These are phyloP conservation scores for Schizopora paradoxa DNA, from an alignment of 1,284 basidiomycete species.

Conservation along the genomic window DNA sequence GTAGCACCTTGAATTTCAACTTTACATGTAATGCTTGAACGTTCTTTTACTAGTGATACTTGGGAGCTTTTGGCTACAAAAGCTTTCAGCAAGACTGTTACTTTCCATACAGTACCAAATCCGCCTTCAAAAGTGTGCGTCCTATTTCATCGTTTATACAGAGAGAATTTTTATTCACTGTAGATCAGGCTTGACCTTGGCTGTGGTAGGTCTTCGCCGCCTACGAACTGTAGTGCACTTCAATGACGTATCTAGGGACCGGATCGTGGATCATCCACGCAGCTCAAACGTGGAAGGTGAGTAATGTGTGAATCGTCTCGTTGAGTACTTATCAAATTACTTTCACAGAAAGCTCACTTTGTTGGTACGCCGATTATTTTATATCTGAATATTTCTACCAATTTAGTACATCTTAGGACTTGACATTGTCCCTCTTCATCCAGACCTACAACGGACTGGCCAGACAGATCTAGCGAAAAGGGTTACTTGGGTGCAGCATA, in stretches of 20 bases:
- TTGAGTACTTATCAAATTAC: background rate
- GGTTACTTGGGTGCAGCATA: slow-evolving; percentile 63
- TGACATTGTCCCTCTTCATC: slow-evolving; percentile 63
- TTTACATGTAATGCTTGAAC: slow-evolving; percentile 18
- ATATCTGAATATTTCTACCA: too few relatives aligned
- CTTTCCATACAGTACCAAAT: slow-evolving; percentile 56
- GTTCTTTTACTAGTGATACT: slow-evolving; percentile 44
- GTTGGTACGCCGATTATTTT: slow-evolving; percentile 40
- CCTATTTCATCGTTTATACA: slow-evolving; percentile 11
- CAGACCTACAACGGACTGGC: slow-evolving; percentile 51
- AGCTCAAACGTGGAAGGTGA: slow-evolving; percentile 55
- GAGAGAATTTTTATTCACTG: slow-evolving; percentile 29
- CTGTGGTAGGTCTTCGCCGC: slow-evolving; percentile 45
- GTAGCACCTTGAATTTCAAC: slow-evolving; percentile 25
- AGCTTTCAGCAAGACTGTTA: slow-evolving; percentile 48
- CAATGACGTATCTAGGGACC: slow-evolving; percentile 36
- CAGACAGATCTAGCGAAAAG: slow-evolving; percentile 49
- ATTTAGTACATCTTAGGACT: slow-evolving; percentile 39
- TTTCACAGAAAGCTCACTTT: slow-evolving; percentile 43
- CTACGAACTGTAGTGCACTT: slow-evolving; percentile 5
- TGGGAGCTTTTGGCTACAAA: slow-evolving; percentile 57
- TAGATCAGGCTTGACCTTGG: slow-evolving; percentile 70
- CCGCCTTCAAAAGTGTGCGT: slow-evolving; percentile 57
- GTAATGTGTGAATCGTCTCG: slow-evolving; percentile 8
- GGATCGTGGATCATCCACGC: slow-evolving; percentile 64